phyloP scores from a whole-genome alignment of 2,329 filamentous ascomycete species.

The Coleophoma crateriformis region DNA sequence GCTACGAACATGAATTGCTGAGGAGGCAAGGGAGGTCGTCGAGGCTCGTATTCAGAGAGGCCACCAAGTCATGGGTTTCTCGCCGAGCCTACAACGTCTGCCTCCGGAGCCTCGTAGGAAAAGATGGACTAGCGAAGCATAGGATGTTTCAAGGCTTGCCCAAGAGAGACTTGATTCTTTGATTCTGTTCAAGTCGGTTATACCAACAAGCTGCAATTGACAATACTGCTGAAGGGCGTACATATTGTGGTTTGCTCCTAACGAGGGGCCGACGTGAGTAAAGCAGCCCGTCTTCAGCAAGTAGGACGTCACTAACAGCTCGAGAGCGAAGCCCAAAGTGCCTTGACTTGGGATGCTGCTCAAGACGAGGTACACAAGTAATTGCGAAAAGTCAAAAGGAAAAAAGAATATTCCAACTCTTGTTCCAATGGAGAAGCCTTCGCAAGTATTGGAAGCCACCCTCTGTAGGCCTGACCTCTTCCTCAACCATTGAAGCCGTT shows the following conservation, averaged over 20 bases:
- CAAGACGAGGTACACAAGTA: conserved; percentile 35
- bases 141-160: neutral
- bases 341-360: conserved; percentile 29
- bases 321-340: conserved; percentile 2
- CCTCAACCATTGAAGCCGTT: neutral
- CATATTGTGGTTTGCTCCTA: conserved; percentile 30
- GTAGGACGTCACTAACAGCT: neutral
- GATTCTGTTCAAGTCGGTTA: conserved; percentile 38
- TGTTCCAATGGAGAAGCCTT: neutral
- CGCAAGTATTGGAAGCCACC: neutral
- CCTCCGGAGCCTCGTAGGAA: too few relatives aligned
- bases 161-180: conserved; percentile 24
- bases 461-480: neutral
- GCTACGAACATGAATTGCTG: neutral
- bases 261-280: conserved; percentile 30
- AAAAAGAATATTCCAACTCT: conserved; percentile 23
- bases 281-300: too few relatives aligned
- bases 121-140: neutral
- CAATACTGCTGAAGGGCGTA: conserved; percentile 33
- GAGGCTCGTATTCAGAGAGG: neutral
- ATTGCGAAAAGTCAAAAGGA: conserved; percentile 33
- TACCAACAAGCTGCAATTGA: conserved; percentile 29
- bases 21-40: neutral
- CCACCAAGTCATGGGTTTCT: neutral
- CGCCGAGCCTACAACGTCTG: neutral